phyloP scores from a whole-genome alignment of 805 yeast species.

The Kuraishia cidri region DNA sequence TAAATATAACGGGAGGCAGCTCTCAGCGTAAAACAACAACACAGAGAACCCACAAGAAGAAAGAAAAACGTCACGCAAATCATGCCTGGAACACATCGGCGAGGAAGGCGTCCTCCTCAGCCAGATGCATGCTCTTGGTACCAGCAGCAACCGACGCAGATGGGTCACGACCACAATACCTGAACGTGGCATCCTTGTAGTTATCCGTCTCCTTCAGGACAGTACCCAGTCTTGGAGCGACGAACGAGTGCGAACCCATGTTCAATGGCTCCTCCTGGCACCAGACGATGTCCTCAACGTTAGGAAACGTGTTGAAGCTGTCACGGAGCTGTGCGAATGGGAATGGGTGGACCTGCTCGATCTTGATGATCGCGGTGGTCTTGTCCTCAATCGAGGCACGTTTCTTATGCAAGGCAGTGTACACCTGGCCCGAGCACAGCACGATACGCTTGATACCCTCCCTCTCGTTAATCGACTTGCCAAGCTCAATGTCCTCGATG shows the following conservation, averaged over 20 bases:
- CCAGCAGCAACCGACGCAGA: constrained; percentile 99
- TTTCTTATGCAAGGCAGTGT: constrained; percentile 82
- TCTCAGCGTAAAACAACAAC: too few relatives aligned
- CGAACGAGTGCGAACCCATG: constrained; percentile 85
- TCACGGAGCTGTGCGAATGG: constrained; percentile 93
- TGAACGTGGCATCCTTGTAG: constrained; percentile 46
- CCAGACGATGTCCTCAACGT: constrained; percentile 84
- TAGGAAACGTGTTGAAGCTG: constrained; percentile 69
- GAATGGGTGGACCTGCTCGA: constrained; percentile 98
- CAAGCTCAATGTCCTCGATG: constrained; percentile 85
- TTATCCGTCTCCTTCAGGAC: constrained; percentile 66
- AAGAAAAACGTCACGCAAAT: too few relatives aligned
- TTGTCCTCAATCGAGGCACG: constrained; percentile 72
- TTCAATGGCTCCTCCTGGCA: constrained; percentile 99
- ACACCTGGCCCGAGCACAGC: constrained; percentile 88
- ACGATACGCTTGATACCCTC: constrained; percentile 85
- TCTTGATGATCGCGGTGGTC: constrained; percentile 77
- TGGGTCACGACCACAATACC: constrained; percentile 98
- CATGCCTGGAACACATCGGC: constrained; percentile 67
- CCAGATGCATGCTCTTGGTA: constrained; percentile 75
- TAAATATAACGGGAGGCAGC: too few relatives aligned
- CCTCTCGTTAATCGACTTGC: constrained; percentile 65
- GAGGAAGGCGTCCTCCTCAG: constrained; percentile 85
- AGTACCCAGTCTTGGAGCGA: constrained; percentile 75
- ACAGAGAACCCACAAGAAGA: too few relatives aligned